Base-by-base conservation (phyloP, 305 asterid genomes). In the Solanum hybrid region DNA sequence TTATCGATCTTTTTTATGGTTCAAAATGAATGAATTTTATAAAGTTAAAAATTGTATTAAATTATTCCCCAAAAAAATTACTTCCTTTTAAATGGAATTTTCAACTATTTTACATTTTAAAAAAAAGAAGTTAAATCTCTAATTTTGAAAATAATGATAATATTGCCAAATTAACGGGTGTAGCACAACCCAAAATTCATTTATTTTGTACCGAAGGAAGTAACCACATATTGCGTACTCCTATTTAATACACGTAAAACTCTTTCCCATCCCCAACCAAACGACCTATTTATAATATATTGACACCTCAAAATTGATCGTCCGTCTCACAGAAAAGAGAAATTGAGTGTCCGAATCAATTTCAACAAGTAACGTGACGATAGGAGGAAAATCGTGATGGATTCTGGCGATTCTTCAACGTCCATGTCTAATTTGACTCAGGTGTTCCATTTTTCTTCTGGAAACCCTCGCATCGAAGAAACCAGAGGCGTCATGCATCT, bases 401-500 rank as follows among this genome's bases (percentile, higher is more conserved):
- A 29, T 42, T 89, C 91, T 32, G 93, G 91, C 13, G 91, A 91
- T 72, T 46, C 94, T 8, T 90, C 93, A 60, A 85, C 87, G 2
- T 87, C 95, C 64, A 79, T 93, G 51, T 11, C 85, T 4, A 81
- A 84, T 31, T 35, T 90, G 90, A 92, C 95, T 16, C 94, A 92
- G 91, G 93, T 92, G 27, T 87, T 95, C 89, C 95, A 93, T 90
- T 96, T 97, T 93, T 95, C 99, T 5, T 97, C 99, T 42, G 99
- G 99, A 91, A 97, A 97, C 96, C 99, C 99, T 93, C 96, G 98
- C 88, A 95, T 97, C 87, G 99, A 97, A 90, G 99, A 97, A 92
- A 94, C 94, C 92, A 92, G 97, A 82, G 99, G 99, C 91, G 93
- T 96, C 91, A 91, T 97, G 96, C 99, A 94, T 93, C 95, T 97